Base-by-base conservation (phyloP, 1,284 basidiomycete species). In the Heterobasidion occidentale region DNA sequence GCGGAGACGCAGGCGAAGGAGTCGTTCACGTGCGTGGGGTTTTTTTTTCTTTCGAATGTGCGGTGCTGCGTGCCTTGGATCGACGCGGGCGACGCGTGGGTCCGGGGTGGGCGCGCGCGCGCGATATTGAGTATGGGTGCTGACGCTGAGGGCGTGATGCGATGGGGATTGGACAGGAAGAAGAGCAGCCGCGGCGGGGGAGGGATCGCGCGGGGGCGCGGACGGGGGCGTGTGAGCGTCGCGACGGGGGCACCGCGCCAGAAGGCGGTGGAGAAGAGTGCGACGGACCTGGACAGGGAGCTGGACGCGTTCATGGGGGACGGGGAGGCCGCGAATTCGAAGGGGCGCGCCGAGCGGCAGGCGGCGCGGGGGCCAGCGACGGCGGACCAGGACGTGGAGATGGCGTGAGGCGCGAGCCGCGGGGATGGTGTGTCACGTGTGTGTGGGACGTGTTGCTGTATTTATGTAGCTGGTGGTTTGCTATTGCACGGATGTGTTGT, bases 271-370 rank as follows among this genome's bases (percentile, higher is more conserved):
- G 75, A 75, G 36, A 80, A 90, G 67, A 92, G 89, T 8, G 86
- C 83, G 5, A 89, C 85, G 55, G 92, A 97, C 62, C 74, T 98
- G 56, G 95, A 98, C 71, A 86, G 83, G 67, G 94, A 98, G 73
- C 71, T 98, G 60, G 94, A 97, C 63, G 84, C 87, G 1, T 97
- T 95, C 71, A 94, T 96, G 92, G 82, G 79, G 19, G 83, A 84
- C 59, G 77, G 81, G 50, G 44, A 19, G 35, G 34, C 9, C 8
- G 19, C n/a, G 14, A 27, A 36, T 15, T 12, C 17, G 36, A 15
- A 20, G 51, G 51, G 6, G 36, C n/a, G 35, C 6, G 14, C 19
- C 49, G 19, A 19, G 19, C 19, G 19, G 19, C 19, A 19, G 35
- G 19, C 7, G 33, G n/a, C 52, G 15, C n/a, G 71, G 46, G 58